Evolutionary conservation across 1,284 basidiomycete species (phyloP), one percentile per base, ranked within the genome.

Genomic region (Moesziomyces globuligerus): DNA sequence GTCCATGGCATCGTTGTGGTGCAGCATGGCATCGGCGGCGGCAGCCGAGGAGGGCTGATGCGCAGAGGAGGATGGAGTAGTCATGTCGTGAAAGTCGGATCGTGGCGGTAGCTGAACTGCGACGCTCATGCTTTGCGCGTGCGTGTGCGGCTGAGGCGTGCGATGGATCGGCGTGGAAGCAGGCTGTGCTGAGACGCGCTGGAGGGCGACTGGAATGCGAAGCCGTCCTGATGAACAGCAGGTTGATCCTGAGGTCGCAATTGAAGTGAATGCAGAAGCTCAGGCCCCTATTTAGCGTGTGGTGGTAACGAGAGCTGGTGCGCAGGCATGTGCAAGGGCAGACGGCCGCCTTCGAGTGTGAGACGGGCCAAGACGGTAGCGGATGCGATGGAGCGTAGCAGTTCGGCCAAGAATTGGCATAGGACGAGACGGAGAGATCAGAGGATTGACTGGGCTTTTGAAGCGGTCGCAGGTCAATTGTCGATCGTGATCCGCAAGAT

Each of bases 121-220:
- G 28, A 64, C 59, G 56, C 66, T 69, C 66, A 69, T 69, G 60
- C 55, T 60, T 66, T 39, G 42, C 23, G 13, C 38, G 25, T 3
- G 10, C 18, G 37, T 11, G 24, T 21, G 28, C 21, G 37, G 36
- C n/a, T n/a, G n/a, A n/a, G n/a, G n/a, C n/a, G 41, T 36, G 9
- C n/a, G 2, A 17, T 9, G 13, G 26, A 11, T 23, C 25, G 17
- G 15, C 18, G 28, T 34, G 25, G 48, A 13, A 18, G 23, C 7
- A 6, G 40, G 47, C 24, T 39, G 21, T 9, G 26, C 8, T 15
- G 23, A 5, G 25, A 17, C 32, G 15, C 15, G 32, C 32, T 34
- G 32, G 13, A 34, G 15, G 29, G 15, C 32, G 15, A 17, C 15
- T 13, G 32, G 5, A 13, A 7, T 17, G 32, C 32, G 15, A 17